Base-by-base conservation (phyloP, 1,284 basidiomycete species). In the Cryptococcus jaspeensis region DNA sequence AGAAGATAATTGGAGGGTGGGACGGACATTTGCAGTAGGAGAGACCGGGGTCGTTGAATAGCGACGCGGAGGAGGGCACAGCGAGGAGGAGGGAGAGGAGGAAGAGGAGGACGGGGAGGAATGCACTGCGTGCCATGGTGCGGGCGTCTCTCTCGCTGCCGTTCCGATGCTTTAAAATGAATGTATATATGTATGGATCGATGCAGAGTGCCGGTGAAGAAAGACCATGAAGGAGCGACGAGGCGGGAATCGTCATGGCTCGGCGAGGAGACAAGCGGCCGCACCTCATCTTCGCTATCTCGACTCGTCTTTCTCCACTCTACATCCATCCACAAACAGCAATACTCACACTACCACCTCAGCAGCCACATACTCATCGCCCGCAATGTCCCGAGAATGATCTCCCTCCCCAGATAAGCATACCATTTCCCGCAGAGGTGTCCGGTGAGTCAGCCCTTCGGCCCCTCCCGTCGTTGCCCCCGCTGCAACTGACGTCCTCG, bases 1-100 rank as follows among this genome's bases (percentile, higher is more conserved):
- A 41, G 53, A 18, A 52, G n/a, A n/a, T n/a, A n/a, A n/a, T n/a
- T 15, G 32, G 22, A 49, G 18, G 8, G 45, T 23, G 12, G n/a
- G 28, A 65, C 75, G 15, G 43, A 73, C 76, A 78, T 71, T 78
- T 78, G 67, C 76, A 78, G 60, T 75, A 77, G 22, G 67, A 74
- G 22, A 73, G 54, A 8, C 63, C 66, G 1, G 71, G 65, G 49
- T 75, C 70, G 36, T 65, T 70, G 54, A 71, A 70, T 25, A 68
- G 53, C 3, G 64, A 61, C 0, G 67, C 63, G 28, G 54, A 40
- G 4, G 55, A 55, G 9, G 52, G 22, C 3, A 61, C 56, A 3
- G 32, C 13, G 8, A 56, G 41, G n/a, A 49, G 51, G 5, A 55
- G 13, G 12, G 41, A 40, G 54, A 42, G n/a, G 45, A 47, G n/a